Percentiles rank a stretch among this genome's conserved stretches.
phyloP scores from a whole-genome alignment of 305 asterid species.

The Coffea humblotiana region DNA sequence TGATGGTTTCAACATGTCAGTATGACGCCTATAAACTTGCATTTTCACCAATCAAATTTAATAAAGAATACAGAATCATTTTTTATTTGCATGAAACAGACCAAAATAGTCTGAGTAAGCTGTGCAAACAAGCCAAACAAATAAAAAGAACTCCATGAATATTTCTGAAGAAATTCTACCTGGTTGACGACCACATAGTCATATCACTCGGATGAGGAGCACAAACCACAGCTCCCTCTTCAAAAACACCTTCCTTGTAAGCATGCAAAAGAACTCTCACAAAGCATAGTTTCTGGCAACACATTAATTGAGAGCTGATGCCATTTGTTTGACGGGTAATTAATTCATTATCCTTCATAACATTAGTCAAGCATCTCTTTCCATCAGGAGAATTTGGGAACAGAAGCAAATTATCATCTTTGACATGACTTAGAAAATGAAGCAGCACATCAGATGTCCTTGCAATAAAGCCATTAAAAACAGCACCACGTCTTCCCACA shows the following conservation, averaged over 20 bases:
- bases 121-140: not conserved
- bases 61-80: not conserved
- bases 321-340: constrained; percentile 29
- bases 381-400: constrained; percentile 47
- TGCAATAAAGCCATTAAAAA: constrained; percentile 53
- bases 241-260: constrained; percentile 67
- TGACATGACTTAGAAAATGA: constrained; percentile 31
- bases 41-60: not conserved
- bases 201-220: constrained; percentile 66
- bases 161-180: constrained; percentile 28
- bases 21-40: not conserved
- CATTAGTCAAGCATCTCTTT: constrained; percentile 40
- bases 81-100: not conserved
- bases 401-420: constrained; percentile 42
- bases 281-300: constrained; percentile 39
- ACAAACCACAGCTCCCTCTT: constrained; percentile 77
- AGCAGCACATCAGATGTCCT: constrained; percentile 61
- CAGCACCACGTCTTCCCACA: constrained; percentile 22
- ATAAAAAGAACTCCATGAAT: not conserved
- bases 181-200: constrained; percentile 37
- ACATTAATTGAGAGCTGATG: constrained; percentile 25
- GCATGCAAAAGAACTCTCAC: constrained; percentile 63
- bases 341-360: constrained; percentile 43
- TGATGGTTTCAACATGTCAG: not conserved
- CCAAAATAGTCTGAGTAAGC: not conserved